These are phyloP conservation scores for Scopulariopsis brevicaulis DNA, from an alignment of 2,329 filamentous ascomycete genomes.

Conservation along the genomic window DNA sequence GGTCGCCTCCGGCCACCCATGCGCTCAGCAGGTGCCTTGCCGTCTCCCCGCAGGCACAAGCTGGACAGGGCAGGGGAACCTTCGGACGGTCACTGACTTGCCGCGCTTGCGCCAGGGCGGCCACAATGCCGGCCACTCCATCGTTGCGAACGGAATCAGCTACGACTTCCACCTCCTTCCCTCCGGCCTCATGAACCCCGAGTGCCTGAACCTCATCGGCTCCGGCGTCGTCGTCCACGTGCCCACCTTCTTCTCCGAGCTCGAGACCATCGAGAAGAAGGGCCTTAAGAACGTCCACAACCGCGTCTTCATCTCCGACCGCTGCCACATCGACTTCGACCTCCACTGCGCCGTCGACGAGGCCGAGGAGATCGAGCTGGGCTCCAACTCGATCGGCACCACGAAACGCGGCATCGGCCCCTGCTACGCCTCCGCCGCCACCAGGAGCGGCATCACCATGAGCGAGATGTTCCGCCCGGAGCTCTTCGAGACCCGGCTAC, in stretches of 20 bases:
- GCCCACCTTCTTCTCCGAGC: conserved; percentile 18
- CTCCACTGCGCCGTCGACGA: conserved; percentile 59
- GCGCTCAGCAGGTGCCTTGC: background rate
- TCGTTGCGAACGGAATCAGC: conserved; percentile 8
- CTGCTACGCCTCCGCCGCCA: conserved; percentile 13
- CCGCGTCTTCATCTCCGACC: conserved; percentile 50
- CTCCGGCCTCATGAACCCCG: conserved; percentile 61
- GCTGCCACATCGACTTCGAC: conserved; percentile 53
- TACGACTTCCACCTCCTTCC: conserved; percentile 46
- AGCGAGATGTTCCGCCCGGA: conserved; percentile 57
- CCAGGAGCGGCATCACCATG: conserved; percentile 55
- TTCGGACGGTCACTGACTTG: background rate
- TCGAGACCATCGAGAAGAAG: conserved; percentile 25
- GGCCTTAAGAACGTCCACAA: conserved; percentile 24
- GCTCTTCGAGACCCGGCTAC: conserved; percentile 55
- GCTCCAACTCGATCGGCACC: conserved; percentile 21
- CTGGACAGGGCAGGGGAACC: background rate
- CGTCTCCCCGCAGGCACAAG: background rate
- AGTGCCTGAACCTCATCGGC: conserved; percentile 63
- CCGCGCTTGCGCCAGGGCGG: conserved; percentile 4
- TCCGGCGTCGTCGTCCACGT: conserved; percentile 58
- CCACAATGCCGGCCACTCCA: conserved; percentile 7
- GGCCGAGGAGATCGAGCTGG: conserved; percentile 47
- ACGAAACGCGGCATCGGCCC: conserved; percentile 19
- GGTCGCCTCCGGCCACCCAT: background rate